These are phyloP conservation scores for Ostreobium quekettii DNA, from an alignment of 139 green algal species.

Conservation along the genomic window DNA sequence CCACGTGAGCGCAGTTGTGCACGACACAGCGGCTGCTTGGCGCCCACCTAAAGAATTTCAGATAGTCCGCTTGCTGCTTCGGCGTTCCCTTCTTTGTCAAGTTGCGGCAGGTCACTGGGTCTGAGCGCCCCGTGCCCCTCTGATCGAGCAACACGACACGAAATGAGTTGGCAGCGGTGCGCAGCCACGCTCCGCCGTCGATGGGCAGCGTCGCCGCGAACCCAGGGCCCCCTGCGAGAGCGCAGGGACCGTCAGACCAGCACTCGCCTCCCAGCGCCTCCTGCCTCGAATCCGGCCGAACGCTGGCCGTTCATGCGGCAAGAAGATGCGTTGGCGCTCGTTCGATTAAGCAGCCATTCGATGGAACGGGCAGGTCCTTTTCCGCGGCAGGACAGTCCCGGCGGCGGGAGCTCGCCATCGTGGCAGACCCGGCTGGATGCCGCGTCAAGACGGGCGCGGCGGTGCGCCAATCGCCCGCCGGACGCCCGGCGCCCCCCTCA, in stretches of 20 bases:
- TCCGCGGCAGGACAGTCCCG: no score
- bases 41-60: slow-evolving; percentile 47
- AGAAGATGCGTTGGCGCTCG: background rate
- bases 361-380: no score
- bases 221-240: slow-evolving; percentile 65
- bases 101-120: slow-evolving; percentile 50
- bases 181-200: slow-evolving; percentile 72
- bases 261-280: no score
- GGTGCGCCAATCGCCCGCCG: no score
- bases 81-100: slow-evolving; percentile 40
- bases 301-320: background rate
- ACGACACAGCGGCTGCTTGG: background rate
- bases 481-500: no score
- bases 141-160: slow-evolving; percentile 84
- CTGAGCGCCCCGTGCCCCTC: slow-evolving; percentile 58
- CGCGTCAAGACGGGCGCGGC: no score
- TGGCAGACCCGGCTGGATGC: no score
- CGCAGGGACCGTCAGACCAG: no score
- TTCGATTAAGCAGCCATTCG: no score
- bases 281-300: no score
- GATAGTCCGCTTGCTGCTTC: slow-evolving; percentile 66
- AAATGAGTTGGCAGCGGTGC: slow-evolving; percentile 54
- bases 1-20: background rate
- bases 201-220: slow-evolving; percentile 62
- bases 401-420: no score